Evolutionary conservation across 2,329 filamentous ascomycete species (phyloP).

Genomic region (Paraphaeosphaeria minitans): DNA sequence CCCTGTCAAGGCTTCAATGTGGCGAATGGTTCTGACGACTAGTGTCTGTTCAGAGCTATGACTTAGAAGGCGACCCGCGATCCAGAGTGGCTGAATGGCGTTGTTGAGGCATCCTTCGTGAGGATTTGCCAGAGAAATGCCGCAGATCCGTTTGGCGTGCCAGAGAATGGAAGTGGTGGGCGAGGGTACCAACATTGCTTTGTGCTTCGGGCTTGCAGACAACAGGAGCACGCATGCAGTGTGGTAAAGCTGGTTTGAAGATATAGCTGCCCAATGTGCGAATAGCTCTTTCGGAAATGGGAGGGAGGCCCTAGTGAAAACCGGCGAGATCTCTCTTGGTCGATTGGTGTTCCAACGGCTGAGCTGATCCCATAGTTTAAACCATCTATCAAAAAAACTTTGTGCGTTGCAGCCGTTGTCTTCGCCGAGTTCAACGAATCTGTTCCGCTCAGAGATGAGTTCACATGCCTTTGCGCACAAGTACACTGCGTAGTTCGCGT

Average conservation of each 20-base stretch:
- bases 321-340: slow-evolving; percentile 54
- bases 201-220: slow-evolving; percentile 47
- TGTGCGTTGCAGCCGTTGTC: slow-evolving; percentile 52
- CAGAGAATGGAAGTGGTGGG: slow-evolving; percentile 53
- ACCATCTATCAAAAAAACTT: slow-evolving; percentile 54
- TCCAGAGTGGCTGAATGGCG: slow-evolving; percentile 62
- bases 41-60: slow-evolving; percentile 53
- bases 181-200: slow-evolving; percentile 36
- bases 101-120: slow-evolving; percentile 63
- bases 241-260: slow-evolving; percentile 63
- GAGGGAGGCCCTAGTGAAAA: slow-evolving; percentile 50
- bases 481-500: slow-evolving; percentile 59
- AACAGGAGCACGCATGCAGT: slow-evolving; percentile 61
- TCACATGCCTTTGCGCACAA: slow-evolving; percentile 55
- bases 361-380: slow-evolving; percentile 56
- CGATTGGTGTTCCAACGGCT: slow-evolving; percentile 56
- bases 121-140: slow-evolving; percentile 61
- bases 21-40: slow-evolving; percentile 53
- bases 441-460: slow-evolving; percentile 57
- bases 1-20: slow-evolving; percentile 59
- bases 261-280: slow-evolving; percentile 60
- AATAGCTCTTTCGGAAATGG: slow-evolving; percentile 61
- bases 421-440: slow-evolving; percentile 55
- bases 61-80: slow-evolving; percentile 60
- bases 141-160: slow-evolving; percentile 62